Evolutionary conservation across 352 stramenopile species (phyloP), one percentile per base, ranked within the genome.

Genomic region (Phytophthora nicotianae): DNA sequence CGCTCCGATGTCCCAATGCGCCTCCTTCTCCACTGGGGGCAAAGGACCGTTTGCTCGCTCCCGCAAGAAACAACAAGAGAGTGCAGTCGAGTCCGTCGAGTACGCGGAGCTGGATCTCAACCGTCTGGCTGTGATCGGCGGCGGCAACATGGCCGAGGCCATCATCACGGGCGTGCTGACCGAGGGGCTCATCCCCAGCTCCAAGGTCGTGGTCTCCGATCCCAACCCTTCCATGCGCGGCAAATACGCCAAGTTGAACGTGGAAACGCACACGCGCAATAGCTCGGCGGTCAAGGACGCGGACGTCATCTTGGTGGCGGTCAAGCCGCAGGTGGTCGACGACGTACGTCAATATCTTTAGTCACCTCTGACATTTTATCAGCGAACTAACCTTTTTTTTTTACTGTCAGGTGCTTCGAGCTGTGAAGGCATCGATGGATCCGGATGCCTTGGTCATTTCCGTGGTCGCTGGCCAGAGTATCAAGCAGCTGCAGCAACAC

Each of bases 271-370:
- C 54, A 78, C 86, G 50, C 70, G 79, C 37, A 94, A 92, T 45
- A 68, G 75, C 45, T 58, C 58, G 3, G 83, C 86, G 6, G 70
- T 92, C 13, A 81, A 85, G 26, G 83, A 88, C 50, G 85, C 90
- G n/a, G 85, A 98, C 54, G 78, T 98, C 32, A 89, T 98, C 59
- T 79, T 99, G 27, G 77, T 97, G 50, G 92, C 90, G 6, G 91
- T 98, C 16, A 99, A 99, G 72, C 96, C 96, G 10, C 96, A 98
- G 83, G 97, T 98, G 66, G 69, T 97, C 0, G 79, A 83, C 4
- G 79, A 94, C 23, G 88, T 96, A 72, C 33, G 74, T 71, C 19
- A 0, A 13, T 7, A 35, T 6, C 21, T 52, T 21, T 14, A 9
- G 17, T 49, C 29, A 35, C 29, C 17, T 21, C 20, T 49, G n/a